A percentile compares a stretch with the other conserved stretches of the same genome.
phyloP scores from a whole-genome alignment of 2,329 filamentous ascomycete genomes.

The Colletotrichum salicis region DNA sequence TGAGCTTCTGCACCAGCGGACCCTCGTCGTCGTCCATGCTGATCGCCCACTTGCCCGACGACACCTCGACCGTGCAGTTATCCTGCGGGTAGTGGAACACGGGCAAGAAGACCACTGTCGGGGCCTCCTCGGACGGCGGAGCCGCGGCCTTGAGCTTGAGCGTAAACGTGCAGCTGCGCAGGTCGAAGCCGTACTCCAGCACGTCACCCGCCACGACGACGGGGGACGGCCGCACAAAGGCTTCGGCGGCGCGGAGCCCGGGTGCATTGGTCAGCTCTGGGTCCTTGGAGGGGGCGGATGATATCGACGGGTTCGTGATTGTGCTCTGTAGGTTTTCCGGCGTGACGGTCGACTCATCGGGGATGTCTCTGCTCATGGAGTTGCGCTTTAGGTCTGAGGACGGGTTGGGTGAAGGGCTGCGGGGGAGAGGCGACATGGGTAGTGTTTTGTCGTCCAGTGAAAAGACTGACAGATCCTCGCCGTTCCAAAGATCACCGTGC shows the following conservation, averaged over 20 bases:
- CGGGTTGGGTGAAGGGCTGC: slow-evolving; percentile 47
- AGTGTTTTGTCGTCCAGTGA: slow-evolving; percentile 82
- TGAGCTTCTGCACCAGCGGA: slow-evolving; percentile 77
- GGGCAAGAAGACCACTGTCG: slow-evolving; percentile 87
- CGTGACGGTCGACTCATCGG: slow-evolving; percentile 70
- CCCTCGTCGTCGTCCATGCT: slow-evolving; percentile 76
- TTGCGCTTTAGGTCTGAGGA: slow-evolving; percentile 24
- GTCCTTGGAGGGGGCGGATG: slow-evolving; percentile 63
- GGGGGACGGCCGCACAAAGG: slow-evolving; percentile 88
- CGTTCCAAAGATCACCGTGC: slow-evolving; percentile 96
- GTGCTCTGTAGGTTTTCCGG: slow-evolving; percentile 81
- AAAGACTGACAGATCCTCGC: slow-evolving; percentile 92
- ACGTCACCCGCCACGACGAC: slow-evolving; percentile 79
- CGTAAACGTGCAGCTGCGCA: slow-evolving; percentile 80
- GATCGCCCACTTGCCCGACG: slow-evolving; percentile 91
- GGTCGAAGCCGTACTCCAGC: slow-evolving; percentile 80
- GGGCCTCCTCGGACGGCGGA: slow-evolving; percentile 67
- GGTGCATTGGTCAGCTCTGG: slow-evolving; percentile 70
- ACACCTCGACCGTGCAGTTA: slow-evolving; percentile 77
- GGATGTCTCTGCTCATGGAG: slow-evolving; percentile 49
- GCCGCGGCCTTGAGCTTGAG: slow-evolving; percentile 72
- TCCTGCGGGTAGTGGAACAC: slow-evolving; percentile 91
- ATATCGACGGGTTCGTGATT: slow-evolving; percentile 74
- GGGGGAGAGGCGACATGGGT: slow-evolving; percentile 62
- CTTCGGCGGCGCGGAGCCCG: slow-evolving; percentile 90